Conservation (phyloP, 345 rosid genomes). For the Eucalyptus tenuipes region DNA sequence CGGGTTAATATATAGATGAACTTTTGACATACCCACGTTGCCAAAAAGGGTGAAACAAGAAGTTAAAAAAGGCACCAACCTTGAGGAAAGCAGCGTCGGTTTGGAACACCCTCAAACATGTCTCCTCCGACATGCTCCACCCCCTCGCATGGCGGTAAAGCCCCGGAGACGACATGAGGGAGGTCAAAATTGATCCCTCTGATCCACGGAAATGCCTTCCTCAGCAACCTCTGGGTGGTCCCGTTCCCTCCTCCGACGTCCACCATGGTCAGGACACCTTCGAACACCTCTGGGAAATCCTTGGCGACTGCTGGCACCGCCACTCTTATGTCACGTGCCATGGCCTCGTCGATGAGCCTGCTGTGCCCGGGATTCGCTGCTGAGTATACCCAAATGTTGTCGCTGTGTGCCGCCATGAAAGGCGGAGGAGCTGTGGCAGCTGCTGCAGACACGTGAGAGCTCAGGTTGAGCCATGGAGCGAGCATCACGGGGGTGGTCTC, state of each 20-base stretch:
- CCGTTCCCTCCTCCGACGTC: constrained; percentile 78
- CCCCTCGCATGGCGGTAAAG: constrained; percentile 13
- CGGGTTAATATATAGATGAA: background rate
- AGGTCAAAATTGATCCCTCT: constrained; percentile 61
- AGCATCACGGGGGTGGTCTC: constrained; percentile 41
- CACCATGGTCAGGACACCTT: constrained; percentile 40
- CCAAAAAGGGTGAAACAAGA: too few species aligned
- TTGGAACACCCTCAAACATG: constrained; percentile 48
- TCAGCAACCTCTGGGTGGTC: constrained; percentile 29
- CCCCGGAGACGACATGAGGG: constrained; percentile 44
- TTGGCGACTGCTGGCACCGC: constrained; percentile 15
- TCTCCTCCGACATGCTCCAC: constrained; percentile 51
- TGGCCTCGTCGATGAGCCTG: constrained; percentile 37
- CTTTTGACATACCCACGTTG: too few species aligned
- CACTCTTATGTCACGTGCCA: constrained; percentile 46
- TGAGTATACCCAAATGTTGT: constrained; percentile 33
- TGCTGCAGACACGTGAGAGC: constrained; percentile 10
- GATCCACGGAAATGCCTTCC: constrained; percentile 48
- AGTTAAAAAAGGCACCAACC: too few species aligned
- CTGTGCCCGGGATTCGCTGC: constrained; percentile 20
- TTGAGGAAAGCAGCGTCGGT: constrained; percentile 38
- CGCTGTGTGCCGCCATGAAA: constrained; percentile 37
- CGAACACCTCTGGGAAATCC: constrained; percentile 37
- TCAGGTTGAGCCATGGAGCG: constrained; percentile 45
- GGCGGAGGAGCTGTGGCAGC: constrained; percentile 4